Base-by-base conservation (phyloP, 2,329 filamentous ascomycete species). In the Pseudocercospora fuligena region DNA sequence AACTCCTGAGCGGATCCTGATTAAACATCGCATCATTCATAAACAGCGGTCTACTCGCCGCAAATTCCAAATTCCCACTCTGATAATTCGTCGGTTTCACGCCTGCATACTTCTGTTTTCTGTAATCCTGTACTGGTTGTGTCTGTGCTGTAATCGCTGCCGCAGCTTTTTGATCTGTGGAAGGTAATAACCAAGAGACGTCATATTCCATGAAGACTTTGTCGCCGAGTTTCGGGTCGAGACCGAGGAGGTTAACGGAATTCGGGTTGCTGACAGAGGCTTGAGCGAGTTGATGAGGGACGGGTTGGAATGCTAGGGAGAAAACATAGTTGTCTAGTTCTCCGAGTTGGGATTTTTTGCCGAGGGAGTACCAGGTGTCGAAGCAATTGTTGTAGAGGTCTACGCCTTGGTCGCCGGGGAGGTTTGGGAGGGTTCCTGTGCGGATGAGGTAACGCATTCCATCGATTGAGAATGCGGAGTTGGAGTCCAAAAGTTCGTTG, bases 371-470 rank as follows among this genome's bases (percentile, higher is more conserved):
- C 56, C 59, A 72, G 63, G 64, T 69, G 61, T 69, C 61, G 59
- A 72, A 69, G 29, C 58, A 54, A 56, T 66, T 63, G 36, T 66
- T 65, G 47, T 69, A 72, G 14, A 72, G 27, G 25, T 72, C 70
- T 7, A 69, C 16, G 16, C 70, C 70, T 31, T 64, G 58, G 1
- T 56, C 53, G 8, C 65, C 68, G 27, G 70, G 68, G 2, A 81
- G 70, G 25, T 71, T 72, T 12, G 80, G 79, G 0, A 75, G 76
- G 5, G 79, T 81, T 65, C 80, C 80, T 0, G 78, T 79, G 27
- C 76, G 76, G 63, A 81, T 81, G 23, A 73, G 74, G 65, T 81
- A 81, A n/a, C 79, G 80, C 70, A 78, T 60, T 12, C 69, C 71
- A 1, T 62, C 23, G 14, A 70, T 31, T 9, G 69, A 69, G 60